Base-by-base conservation (phyloP, 73 alveolate species). In the Stentor coeruleus region DNA sequence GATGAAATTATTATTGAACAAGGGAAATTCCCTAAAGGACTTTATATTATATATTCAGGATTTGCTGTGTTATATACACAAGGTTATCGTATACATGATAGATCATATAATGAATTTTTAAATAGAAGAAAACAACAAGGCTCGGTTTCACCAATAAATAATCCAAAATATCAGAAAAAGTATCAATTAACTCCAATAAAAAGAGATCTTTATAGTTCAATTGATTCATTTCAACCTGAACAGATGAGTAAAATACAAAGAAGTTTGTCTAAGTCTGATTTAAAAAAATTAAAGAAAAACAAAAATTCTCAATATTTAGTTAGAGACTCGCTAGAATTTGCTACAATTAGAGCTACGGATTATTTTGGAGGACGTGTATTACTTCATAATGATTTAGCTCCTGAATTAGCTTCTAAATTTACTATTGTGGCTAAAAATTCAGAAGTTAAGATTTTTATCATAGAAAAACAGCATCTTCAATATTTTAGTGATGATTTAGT, bases 21-120 rank as follows among this genome's bases (percentile, higher is more conserved):
- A 1, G 79, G 79, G 39, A 33, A 20, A 31, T 28, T 66, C 33
- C 79, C 79, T 14, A 66, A 66, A 66, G 79, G 79, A 66, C n/a
- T 66, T 20, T 66, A 66, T 2, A 66, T 66, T 20, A 31, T 66
- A 28, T 66, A 26, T 66, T 66, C 79, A 26, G 79, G 79, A 28
- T 31, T 28, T 66, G 79, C 79, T 66, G 37, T 2, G 14, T 20
- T 31, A 2, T 66, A 20, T 66, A 66, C 79, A 0, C 40, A 66
- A 66, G 79, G 79, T 40, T 66, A 26, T 66, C n/a, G 37, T 14
- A 33, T 66, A 20, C 2, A 20, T 0, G 79, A 40, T 28, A 66
- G 33, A 66, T 28, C n/a, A 26, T 1, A 14, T 66, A 33, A 31
- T 31, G 36, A 66, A 26, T 66, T 66, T 33, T 20, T 15, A 1